Evolutionary conservation across 2,329 filamentous ascomycete species (phyloP), one percentile per base, ranked within the genome.

Genomic region (Colletotrichum euphorbiae): DNA sequence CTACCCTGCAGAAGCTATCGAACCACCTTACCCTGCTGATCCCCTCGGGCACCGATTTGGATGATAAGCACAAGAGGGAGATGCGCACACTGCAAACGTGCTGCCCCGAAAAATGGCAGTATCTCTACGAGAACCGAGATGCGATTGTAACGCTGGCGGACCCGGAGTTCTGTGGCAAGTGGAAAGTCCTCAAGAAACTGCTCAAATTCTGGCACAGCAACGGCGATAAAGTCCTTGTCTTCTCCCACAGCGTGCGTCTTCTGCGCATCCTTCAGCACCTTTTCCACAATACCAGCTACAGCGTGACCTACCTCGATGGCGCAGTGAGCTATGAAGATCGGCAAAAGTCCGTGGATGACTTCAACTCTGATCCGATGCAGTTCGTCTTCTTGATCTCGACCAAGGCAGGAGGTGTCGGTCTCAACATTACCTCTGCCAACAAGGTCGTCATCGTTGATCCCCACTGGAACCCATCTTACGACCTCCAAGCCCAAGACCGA

Each of bases 321-420:
- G 88, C 89, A 9, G 89, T 98, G 81, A 87, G 83, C 38, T 94
- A 96, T 73, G 91, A 94, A 60, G 94, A 97, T 62, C 90, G 96
- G 9, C 90, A 94, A 70, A 88, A 87, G 51, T 88, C 89, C 0
- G 96, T 99, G 0, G 92, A 97, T 75, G 91, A 93, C 54, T 99
- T 97, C 86, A 99, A 99, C 77, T 88, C 92, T 0, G 91, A 97
- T 74, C 89, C 93, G 0, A 85, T 84, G 4, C 93, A 96, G 74
- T 99, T 99, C 74, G 94, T 98, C 5, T 99, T 99, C 74, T 84
- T 99, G 19, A 98, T 99, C 74, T 97, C 93, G 21, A 98, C 96
- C 6, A 93, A 92, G 75, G 94, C 96, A 3, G 96, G 96, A 24
- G 96, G 96, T 4, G 92, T 98, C 0, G 96, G 96, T 0, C 84